Base-by-base conservation (phyloP, 345 rosid species). In the Syzygium aqueum region DNA sequence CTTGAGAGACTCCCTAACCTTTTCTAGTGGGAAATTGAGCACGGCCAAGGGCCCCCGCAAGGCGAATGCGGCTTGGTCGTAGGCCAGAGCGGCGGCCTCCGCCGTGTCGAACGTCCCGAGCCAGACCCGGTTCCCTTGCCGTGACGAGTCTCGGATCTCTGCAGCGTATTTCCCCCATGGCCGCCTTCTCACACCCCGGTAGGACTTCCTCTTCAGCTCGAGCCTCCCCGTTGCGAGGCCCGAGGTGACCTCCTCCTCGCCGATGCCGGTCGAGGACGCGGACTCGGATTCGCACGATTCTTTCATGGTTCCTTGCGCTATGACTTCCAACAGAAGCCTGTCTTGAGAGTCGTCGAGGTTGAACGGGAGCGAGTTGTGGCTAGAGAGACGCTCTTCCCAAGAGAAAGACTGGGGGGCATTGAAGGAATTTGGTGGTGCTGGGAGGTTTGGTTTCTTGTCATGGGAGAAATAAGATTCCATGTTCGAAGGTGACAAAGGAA, bases 161-260 rank as follows among this genome's bases (percentile, higher is more conserved):
- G 98, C 98, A 4, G 97, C 98, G 13, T 25, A 94, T 53, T 94
- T 94, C 11, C 98, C 97, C 97, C 98, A 95, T 0, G 97, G 98
- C 88, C 98, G 84, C 91, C 86, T 93, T 88, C 98, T 61, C 15
- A 80, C 83, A 25, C 73, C 90, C 6, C n/a, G 15, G n/a, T 51
- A 33, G 11, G 19, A 25, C 37, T 56, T 53, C 85, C 85, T 73
- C 27, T 37, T 73, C 1, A 27, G 21, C 82, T 37, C 11, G 11
- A 73, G 82, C 27, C 37, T 73, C 49, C 21, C 82, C 11, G 23
- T 37, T 14, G 49, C 27, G 23, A 37, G 49, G 82, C 82, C 10
- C 23, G 49, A 73, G 37, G 27, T 73, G 49, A 37, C 82, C 82
- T 73, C 49, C 49, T 73, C 82, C 7, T 73, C 82, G 5, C 82